Conservation (phyloP, 1,284 basidiomycete species). For the Ceratobasidium sp. region DNA sequence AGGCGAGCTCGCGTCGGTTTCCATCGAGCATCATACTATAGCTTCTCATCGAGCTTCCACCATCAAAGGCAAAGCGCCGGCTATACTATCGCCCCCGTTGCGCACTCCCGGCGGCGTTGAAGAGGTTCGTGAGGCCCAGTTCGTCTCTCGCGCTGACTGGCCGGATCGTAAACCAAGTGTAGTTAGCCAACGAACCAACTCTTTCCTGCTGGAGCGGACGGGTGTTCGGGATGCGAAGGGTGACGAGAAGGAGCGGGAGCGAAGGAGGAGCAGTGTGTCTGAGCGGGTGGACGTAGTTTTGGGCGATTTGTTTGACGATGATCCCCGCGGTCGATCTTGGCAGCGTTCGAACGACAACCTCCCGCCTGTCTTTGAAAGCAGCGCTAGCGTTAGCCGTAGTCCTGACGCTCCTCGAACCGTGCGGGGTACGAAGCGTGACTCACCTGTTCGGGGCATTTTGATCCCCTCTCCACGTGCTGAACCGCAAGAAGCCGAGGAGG, state of each 20-base stretch:
- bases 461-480: slow-evolving; percentile 21
- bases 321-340: slow-evolving; percentile 42
- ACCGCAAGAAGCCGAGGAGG: not conserved
- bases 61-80: slow-evolving; percentile 59
- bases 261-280: not conserved
- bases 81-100: slow-evolving; percentile 60
- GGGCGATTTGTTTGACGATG: slow-evolving; percentile 36
- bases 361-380: slow-evolving; percentile 41
- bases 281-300: slow-evolving; percentile 15
- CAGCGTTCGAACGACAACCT: slow-evolving; percentile 34
- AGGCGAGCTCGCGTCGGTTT: slow-evolving; percentile 39
- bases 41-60: slow-evolving; percentile 56
- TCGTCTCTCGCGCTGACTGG: slow-evolving; percentile 84
- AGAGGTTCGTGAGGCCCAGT: slow-evolving; percentile 74
- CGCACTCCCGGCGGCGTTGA: slow-evolving; percentile 63
- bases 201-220: slow-evolving; percentile 29
- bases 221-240: slow-evolving; percentile 10
- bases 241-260: slow-evolving; percentile 7
- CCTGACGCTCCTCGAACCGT: slow-evolving; percentile 25
- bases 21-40: slow-evolving; percentile 42
- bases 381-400: slow-evolving; percentile 36
- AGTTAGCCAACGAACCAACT: slow-evolving; percentile 59
- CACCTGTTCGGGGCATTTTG: slow-evolving; percentile 8
- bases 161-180: slow-evolving; percentile 75
- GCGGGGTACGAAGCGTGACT: slow-evolving; percentile 11